Percentiles rank a stretch among this genome's conserved stretches.
These are phyloP conservation scores for Ogataea hybrid DNA, from an alignment of 1,139 yeast genomes.

Conservation along the genomic window DNA sequence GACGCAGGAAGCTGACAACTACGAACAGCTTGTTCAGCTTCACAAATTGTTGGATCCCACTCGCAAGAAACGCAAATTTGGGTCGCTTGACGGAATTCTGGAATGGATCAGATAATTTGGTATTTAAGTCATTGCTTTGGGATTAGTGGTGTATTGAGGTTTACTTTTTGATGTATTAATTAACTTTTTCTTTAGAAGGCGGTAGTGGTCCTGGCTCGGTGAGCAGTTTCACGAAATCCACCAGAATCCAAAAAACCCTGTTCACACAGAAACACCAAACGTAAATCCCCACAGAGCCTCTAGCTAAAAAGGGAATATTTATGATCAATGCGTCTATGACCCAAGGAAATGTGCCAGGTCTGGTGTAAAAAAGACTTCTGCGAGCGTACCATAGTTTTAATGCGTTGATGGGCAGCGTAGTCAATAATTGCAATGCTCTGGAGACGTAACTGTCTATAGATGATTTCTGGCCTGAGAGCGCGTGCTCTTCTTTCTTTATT, in stretches of 20 bases:
- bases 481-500: slow-evolving; percentile 42
- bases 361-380: slow-evolving; percentile 53
- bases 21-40: slow-evolving; percentile 29
- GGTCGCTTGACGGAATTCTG: slow-evolving; percentile 9
- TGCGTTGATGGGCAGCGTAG: slow-evolving; percentile 47
- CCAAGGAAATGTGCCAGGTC: slow-evolving; percentile 46
- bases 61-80: slow-evolving; percentile 23
- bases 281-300: slow-evolving; percentile 53
- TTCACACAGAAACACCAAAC: slow-evolving; percentile 45
- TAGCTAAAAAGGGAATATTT: slow-evolving; percentile 57
- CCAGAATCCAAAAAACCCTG: slow-evolving; percentile 14
- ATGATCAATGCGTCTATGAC: slow-evolving; percentile 50
- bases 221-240: slow-evolving; percentile 14
- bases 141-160: slow-evolving; percentile 2
- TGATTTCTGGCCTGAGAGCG: slow-evolving; percentile 39
- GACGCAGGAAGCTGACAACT: slow-evolving; percentile 23
- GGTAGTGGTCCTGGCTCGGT: slow-evolving; percentile 7
- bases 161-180: not conserved
- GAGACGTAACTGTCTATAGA: slow-evolving; percentile 37
- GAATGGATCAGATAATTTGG: slow-evolving; percentile 4
- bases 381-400: slow-evolving; percentile 58
- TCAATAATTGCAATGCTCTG: slow-evolving; percentile 32
- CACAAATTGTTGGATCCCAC: slow-evolving; percentile 36
- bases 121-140: slow-evolving; percentile 2
- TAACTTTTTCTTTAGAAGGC: slow-evolving; percentile 2